A percentile compares a stretch with the other conserved stretches of the same genome.
Conservation (phyloP, 2,329 filamentous ascomycete species). For the Botrytis paeoniae region DNA sequence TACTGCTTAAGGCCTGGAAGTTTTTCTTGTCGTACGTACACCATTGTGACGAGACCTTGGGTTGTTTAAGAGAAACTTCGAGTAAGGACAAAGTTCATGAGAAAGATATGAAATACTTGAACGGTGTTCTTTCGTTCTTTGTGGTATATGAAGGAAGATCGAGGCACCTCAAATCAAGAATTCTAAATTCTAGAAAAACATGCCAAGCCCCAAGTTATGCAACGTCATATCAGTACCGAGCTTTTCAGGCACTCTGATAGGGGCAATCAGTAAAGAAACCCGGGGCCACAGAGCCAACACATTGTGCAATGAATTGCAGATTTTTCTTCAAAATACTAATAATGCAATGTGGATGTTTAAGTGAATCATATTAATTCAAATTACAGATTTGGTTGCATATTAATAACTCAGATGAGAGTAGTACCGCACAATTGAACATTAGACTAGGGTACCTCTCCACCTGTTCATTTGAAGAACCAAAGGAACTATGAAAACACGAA, state of each 20-base stretch:
- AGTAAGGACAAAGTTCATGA: neutral
- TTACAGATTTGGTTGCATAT: neutral
- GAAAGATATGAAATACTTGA: neutral
- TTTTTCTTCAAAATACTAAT: neutral
- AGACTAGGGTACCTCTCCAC: neutral
- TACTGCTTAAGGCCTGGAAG: constrained; percentile 88
- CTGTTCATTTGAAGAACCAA: neutral
- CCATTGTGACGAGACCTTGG: constrained; percentile 56
- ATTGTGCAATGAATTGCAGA: constrained; percentile 6
- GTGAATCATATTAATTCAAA: neutral
- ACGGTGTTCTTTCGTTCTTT: neutral
- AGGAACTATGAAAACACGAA: neutral
- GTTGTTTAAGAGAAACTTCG: neutral
- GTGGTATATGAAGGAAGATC: neutral
- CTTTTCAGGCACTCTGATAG: constrained; percentile 16
- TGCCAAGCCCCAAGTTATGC: constrained; percentile 20
- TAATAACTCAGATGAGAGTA: neutral
- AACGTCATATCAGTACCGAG: constrained; percentile 17
- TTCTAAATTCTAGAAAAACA: constrained; percentile 21
- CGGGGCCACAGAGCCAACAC: neutral
- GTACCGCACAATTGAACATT: neutral
- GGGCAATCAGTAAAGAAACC: neutral
- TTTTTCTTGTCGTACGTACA: constrained; percentile 90
- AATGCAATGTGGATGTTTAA: neutral
- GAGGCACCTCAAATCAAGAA: constrained; percentile 12